Evolutionary conservation across 441 rosid genomes (phyloP).

Genomic region (Arabidopsis lyrata): DNA sequence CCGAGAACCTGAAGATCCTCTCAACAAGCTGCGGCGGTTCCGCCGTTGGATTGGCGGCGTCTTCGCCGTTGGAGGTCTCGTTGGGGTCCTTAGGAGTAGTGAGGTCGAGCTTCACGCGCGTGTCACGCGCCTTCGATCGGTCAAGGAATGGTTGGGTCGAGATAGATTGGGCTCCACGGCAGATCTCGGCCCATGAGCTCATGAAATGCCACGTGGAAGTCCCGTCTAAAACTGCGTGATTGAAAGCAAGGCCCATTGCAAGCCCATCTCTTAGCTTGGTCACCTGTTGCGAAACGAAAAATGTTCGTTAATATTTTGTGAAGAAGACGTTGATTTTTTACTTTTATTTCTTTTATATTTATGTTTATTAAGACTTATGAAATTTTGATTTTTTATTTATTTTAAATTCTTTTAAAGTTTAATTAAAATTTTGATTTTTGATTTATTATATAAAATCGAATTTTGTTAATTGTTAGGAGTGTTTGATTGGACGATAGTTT

Average conservation of each 20-base stretch:
- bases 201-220: conserved; percentile 96
- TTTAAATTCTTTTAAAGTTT: no score
- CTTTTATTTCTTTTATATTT: no score
- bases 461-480: not conserved
- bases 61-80: conserved; percentile 48
- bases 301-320: no score
- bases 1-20: conserved; percentile 77
- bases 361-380: no score
- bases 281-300: conserved; percentile 51
- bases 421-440: no score
- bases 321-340: no score
- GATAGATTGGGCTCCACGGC: conserved; percentile 55
- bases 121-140: conserved; percentile 76
- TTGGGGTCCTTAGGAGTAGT: conserved; percentile 52
- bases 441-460: no score
- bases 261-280: conserved; percentile 86
- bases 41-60: conserved; percentile 25
- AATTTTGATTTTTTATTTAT: no score
- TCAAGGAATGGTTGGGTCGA: conserved; percentile 66
- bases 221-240: conserved; percentile 89
- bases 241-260: conserved; percentile 90
- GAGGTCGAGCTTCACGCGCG: conserved; percentile 78
- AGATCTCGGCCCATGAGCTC: conserved; percentile 85
- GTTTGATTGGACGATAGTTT: conserved; percentile 23
- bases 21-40: conserved; percentile 54